Base-by-base conservation (phyloP, 441 rosid species). In the Biscutella laevigata region DNA sequence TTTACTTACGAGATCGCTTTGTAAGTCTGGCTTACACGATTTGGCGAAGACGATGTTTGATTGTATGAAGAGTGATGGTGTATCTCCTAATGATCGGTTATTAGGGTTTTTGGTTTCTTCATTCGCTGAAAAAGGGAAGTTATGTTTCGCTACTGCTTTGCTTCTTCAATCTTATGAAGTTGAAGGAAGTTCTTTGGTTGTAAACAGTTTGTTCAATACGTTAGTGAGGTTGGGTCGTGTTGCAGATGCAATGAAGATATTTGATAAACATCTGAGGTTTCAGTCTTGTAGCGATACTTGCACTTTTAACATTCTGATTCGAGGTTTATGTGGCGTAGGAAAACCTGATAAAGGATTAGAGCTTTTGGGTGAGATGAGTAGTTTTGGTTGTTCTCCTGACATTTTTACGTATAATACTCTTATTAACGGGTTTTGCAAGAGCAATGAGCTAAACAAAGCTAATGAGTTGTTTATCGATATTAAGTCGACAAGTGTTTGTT, bases 31-130 rank as follows among this genome's bases (percentile, higher is more conserved):
- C 34, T 57, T 73, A 25, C 75, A 76, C 57, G 80, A 78, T 70
- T 70, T 65, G 15, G 95, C 77, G 0, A 69, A 60, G 26, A 33
- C 53, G 19, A 67, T 74, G 38, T 75, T 82, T 44, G 77, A 72
- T 58, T 73, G 64, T 53, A 82, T 84, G 95, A 81, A 71, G 72
- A 73, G 32, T 52, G 98, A 86, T 57, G 92, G 92, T 21, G 61
- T 75, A 62, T 68, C 74, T 27, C 73, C 74, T 1, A 78, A 83
- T 62, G 25, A 64, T 57, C 22, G 56, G 0, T 51, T 77, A 12
- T 49, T 80, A 34, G 74, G 79, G 7, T 82, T 77, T 57, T 35
- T 89, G 67, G 67, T 84, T 1, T 67, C 73, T 20, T 77, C 83
- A 0, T 76, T 72, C 37, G 76, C 40, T 10, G 71, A 61, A 24